Evolutionary conservation across 192 early-diverging fungal species (phyloP).

Genomic region (Coemansia sp.): DNA sequence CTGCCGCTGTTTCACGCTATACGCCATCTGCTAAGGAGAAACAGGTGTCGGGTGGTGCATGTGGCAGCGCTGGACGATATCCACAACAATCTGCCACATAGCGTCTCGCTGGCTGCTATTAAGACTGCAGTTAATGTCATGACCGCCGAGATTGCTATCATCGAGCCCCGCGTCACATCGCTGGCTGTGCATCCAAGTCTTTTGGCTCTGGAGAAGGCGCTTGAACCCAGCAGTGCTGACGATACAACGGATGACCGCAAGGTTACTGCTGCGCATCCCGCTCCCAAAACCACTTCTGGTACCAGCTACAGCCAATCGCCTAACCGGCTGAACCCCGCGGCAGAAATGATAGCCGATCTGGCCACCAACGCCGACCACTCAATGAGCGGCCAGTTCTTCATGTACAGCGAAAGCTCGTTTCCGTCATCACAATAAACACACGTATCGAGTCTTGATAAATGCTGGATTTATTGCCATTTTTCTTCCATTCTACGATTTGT

Average conservation of each 20-base stretch:
- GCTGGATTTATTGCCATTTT: too few species aligned
- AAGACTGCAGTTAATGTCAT: conserved; percentile 43
- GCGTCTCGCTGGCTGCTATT: conserved; percentile 31
- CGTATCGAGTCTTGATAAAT: too few species aligned
- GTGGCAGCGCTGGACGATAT: conserved; percentile 27
- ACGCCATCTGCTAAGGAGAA: conserved; percentile 12
- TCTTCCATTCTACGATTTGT: too few species aligned
- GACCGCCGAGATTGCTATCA: conserved; percentile 35
- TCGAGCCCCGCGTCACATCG: conserved; percentile 26
- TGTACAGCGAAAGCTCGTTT: conserved; percentile 38
- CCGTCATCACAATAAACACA: neutral
- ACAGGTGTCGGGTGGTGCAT: conserved; percentile 16
- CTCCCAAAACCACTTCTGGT: neutral
- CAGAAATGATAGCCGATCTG: conserved; percentile 31
- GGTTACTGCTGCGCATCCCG: neutral
- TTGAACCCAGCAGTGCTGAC: neutral
- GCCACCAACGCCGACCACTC: conserved; percentile 30
- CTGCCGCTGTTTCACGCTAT: conserved; percentile 24
- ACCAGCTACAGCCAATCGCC: neutral
- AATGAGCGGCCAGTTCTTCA: conserved; percentile 30
- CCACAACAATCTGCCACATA: conserved; percentile 10
- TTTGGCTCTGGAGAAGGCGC: neutral
- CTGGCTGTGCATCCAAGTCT: conserved; percentile 34
- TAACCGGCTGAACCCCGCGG: conserved; percentile 19
- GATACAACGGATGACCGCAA: neutral